Percentiles rank a stretch among this genome's conserved stretches.
These are phyloP conservation scores for Taphrina wiesneri DNA, from an alignment of 1,139 yeast species.

Conservation along the genomic window DNA sequence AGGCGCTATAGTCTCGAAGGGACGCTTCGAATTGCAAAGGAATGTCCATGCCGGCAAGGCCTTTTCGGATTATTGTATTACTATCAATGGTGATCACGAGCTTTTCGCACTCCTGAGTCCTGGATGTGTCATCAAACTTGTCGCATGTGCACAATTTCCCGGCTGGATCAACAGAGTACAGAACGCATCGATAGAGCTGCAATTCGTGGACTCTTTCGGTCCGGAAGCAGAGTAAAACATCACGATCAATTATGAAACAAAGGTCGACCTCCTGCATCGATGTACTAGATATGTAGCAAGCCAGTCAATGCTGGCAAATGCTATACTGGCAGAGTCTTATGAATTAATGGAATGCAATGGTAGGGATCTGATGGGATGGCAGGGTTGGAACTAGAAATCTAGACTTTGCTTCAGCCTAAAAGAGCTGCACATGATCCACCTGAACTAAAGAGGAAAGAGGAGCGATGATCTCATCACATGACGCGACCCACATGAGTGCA, in stretches of 20 bases:
- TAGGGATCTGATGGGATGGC: no score
- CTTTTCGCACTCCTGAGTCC: not conserved
- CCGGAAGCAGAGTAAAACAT: no score
- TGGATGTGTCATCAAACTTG: not conserved
- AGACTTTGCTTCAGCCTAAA: no score
- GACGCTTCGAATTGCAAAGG: slow-evolving; percentile 18
- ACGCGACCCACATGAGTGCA: not conserved
- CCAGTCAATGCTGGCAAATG: not conserved
- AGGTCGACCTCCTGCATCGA: not conserved
- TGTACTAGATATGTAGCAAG: not conserved
- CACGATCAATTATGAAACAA: no score
- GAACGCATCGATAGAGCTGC: slow-evolving; percentile 12
- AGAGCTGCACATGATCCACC: not conserved
- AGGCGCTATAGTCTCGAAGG: not conserved
- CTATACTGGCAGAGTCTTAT: not conserved
- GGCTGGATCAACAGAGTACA: slow-evolving; percentile 24
- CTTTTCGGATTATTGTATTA: not conserved
- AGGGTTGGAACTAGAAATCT: no score
- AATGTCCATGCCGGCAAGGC: slow-evolving; percentile 12
- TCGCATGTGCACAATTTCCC: slow-evolving; percentile 23
- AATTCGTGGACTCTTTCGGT: not conserved
- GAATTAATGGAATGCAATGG: no score
- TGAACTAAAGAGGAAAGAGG: not conserved
- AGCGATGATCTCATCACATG: slow-evolving; percentile 3
- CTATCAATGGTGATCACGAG: not conserved